Evolutionary conservation across 2,329 filamentous ascomycete genomes (phyloP), one percentile per base, ranked within the genome.

Genomic region (Aspergillus brunneoviolaceus): DNA sequence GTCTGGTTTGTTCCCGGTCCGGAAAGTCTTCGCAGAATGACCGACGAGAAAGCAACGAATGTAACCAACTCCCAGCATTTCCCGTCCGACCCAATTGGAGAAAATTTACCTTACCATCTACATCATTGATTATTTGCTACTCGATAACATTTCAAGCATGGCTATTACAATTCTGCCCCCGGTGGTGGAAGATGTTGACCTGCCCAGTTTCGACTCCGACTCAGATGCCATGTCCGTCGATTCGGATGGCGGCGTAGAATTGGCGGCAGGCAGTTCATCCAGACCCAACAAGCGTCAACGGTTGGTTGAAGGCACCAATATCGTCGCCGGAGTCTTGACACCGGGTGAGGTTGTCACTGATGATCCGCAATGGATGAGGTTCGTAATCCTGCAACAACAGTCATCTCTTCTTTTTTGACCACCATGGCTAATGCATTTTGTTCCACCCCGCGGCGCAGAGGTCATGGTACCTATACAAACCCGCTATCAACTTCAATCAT

Each of bases 281-380:
- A 75, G 75, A 55, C 69, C 76, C 29, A 69, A 71, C 57, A 81
- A 80, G 67, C 74, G 76, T 31, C 59, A 73, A 53, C 70, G 74
- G 53, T 62, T 75, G 57, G 60, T 70, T 61, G 63, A 68, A 67
- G 64, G 63, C 25, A 62, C 57, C 16, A 57, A 64, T 31, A 64
- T 70, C 23, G 66, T 71, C 25, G 76, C 74, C 39, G 76, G 78
- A 49, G 89, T 97, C 66, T 89, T 96, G 67, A 96, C 93, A 0
- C 94, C 94, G 0, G 95, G 94, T 70, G 90, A 96, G 73, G 80
- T 89, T 62, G 91, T 98, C 68, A 97, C 94, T 11, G 85, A 88
- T 65, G 92, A 97, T 76, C 85, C 92, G n/a, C 92, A 97, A 81
- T 98, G 92, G 92, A 98, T 98, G 94, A 87, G 74, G 74, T 76